Conservation (phyloP, 73 alveolate species). For the Paramecium sexaurelia region DNA sequence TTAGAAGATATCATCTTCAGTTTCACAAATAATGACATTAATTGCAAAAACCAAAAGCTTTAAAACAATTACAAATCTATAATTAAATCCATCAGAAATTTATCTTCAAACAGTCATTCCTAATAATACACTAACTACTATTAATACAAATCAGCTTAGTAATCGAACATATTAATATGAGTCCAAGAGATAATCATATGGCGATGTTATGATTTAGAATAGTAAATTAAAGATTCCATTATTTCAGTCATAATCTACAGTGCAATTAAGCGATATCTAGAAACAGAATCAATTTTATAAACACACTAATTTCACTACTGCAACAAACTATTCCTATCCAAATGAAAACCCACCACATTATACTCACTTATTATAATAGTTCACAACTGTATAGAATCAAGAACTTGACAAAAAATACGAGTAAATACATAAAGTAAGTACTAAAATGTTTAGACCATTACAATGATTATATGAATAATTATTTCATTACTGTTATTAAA, state of each 20-base stretch:
- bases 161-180: not conserved
- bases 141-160: not conserved
- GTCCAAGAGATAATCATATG: not conserved
- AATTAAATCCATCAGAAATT: not conserved
- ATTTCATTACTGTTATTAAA: not conserved
- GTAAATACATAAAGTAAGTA: not conserved
- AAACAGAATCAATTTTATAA: not conserved
- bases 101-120: not conserved
- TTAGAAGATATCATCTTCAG: slow-evolving; percentile 19
- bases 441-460: not conserved
- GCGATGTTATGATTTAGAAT: not conserved
- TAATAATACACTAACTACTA: not conserved
- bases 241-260: not conserved
- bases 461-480: not conserved
- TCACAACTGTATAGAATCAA: not conserved
- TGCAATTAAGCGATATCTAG: not conserved
- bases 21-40: slow-evolving; percentile 45
- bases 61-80: not conserved
- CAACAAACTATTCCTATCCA: not conserved
- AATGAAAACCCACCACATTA: not conserved
- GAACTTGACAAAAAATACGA: slow-evolving; percentile 9
- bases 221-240: not conserved
- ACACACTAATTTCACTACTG: not conserved
- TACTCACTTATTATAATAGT: not conserved
- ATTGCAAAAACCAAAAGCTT: slow-evolving; percentile 12